Evolutionary conservation across 306 rosid species (phyloP), one percentile per base, ranked within the genome.

Genomic region (Macrotyloma uniflorum): DNA sequence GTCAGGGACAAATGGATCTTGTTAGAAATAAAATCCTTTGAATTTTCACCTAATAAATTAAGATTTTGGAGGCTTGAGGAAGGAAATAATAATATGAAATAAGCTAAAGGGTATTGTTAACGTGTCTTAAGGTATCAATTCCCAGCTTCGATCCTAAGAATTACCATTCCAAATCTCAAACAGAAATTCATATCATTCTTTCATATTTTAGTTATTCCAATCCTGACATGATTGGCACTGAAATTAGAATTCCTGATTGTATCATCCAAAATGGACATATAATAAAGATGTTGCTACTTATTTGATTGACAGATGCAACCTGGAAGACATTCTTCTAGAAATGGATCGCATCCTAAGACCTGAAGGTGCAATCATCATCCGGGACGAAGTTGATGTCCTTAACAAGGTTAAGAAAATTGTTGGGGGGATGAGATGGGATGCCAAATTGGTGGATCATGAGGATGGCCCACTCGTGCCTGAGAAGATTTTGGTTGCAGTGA

Each of bases 281-380:
- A 57, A 66, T 46, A 40, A 67, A 77, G 74, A 6, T 26, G 42
- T 30, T 74, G 38, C 15, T 69, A 36, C 15, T 71, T 69, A 23
- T 79, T 70, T 82, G 59, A 55, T 74, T 32, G 49, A 82, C 92
- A 93, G 96, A 85, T 95, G 97, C 87, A 78, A 84, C 33, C 55
- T 79, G 36, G 99, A 93, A 84, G 98, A 93, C 87, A 91, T 95
- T 55, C 97, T 95, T 63, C 76, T 95, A 47, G 98, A 95, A 87
- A 91, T 95, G 97, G 99, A 95, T 68, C 93, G 99, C 28, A 88
- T 95, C 32, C 79, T 95, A 82, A 79, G 98, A 80, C 99, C 98
- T 0, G 99, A 95, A 86, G 99, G 99, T 45, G 36, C 87, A 0
- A 85, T 91, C 82, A 81, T 95, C 72, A 72, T 95, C 65, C 82